phyloP scores from a whole-genome alignment of 2,329 filamentous ascomycete species.

The Talaromyces sp. region DNA sequence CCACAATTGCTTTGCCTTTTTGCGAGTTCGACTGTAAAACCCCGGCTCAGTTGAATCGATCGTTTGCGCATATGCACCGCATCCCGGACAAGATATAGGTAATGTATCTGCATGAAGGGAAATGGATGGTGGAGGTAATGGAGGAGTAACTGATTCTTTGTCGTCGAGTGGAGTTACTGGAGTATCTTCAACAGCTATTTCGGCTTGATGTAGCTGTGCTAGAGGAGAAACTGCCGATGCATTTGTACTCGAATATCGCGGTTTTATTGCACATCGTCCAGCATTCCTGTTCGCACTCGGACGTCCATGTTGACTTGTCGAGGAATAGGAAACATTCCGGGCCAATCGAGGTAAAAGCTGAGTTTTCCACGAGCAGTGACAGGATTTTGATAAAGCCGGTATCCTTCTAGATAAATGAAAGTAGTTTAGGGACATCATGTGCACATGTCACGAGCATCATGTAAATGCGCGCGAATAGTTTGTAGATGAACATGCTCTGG shows the following conservation, averaged over 20 bases:
- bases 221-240: neutral
- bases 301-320: neutral
- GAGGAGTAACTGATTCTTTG: slow-evolving; percentile 1
- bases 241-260: neutral
- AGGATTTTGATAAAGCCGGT: slow-evolving; percentile 2
- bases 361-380: neutral
- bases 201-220: slow-evolving; percentile 13
- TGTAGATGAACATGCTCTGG: neutral
- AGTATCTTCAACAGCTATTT: neutral
- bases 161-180: slow-evolving; percentile 18
- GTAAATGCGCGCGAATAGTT: neutral
- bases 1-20: slow-evolving; percentile 32
- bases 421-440: slow-evolving; percentile 2
- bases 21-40: slow-evolving; percentile 51
- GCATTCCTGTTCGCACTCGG: neutral
- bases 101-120: slow-evolving; percentile 27
- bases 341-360: slow-evolving; percentile 1
- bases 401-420: slow-evolving; percentile 2
- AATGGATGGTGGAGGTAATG: slow-evolving; percentile 15
- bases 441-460: neutral
- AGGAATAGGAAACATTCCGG: neutral
- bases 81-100: slow-evolving; percentile 56
- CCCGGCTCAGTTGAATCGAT: slow-evolving; percentile 52
- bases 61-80: slow-evolving; percentile 57
- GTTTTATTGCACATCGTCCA: neutral